Evolutionary conservation across 257 asterid genomes (phyloP).

Genomic region (Solanum lycopersicoides): DNA sequence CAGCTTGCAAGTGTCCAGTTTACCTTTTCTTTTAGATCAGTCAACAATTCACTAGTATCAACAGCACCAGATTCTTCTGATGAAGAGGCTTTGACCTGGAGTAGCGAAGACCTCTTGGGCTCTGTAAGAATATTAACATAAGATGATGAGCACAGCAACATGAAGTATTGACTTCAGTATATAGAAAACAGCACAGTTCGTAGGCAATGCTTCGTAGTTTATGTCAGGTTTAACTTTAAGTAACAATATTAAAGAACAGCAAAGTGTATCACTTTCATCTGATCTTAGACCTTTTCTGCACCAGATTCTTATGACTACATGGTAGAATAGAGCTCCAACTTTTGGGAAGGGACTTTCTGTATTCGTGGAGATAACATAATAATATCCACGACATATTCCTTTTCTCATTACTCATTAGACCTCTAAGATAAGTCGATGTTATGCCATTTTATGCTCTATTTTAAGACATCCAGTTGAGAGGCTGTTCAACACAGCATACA

Average conservation of each 20-base stretch:
- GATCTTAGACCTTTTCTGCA: neutral
- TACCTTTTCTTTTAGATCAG: slow-evolving; percentile 85
- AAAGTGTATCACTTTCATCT: neutral
- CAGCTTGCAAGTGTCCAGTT: neutral
- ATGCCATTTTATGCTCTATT: neutral
- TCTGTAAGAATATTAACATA: slow-evolving; percentile 24
- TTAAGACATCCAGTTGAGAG: neutral
- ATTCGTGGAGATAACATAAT: neutral
- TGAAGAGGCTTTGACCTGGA: slow-evolving; percentile 60
- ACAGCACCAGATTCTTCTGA: slow-evolving; percentile 58
- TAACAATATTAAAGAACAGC: neutral
- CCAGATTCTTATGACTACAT: neutral
- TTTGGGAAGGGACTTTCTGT: neutral
- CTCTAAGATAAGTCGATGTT: neutral
- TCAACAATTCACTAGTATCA: slow-evolving; percentile 54
- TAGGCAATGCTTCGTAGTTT: neutral
- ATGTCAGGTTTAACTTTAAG: neutral
- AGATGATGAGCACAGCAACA: neutral
- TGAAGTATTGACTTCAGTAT: neutral
- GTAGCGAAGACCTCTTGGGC: slow-evolving; percentile 37
- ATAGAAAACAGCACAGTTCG: neutral
- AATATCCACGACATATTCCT: neutral
- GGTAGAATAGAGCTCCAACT: neutral
- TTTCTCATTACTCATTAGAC: neutral
- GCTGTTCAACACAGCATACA: neutral